These are phyloP conservation scores for Arabidopsis lyrata DNA, from an alignment of 441 rosid genomes.

Conservation along the genomic window DNA sequence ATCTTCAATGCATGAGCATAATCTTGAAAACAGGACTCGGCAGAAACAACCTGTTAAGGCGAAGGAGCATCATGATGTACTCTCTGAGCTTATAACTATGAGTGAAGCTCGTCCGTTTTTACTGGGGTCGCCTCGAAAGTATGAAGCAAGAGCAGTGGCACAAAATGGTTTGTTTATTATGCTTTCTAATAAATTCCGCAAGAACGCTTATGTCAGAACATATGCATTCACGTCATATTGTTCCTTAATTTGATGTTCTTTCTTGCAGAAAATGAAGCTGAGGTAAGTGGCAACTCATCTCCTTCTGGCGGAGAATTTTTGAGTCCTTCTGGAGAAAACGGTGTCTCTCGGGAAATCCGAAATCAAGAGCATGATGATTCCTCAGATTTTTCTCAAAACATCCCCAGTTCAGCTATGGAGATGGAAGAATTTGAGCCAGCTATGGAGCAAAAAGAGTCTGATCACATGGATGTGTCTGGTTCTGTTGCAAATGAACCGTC, in stretches of 20 bases:
- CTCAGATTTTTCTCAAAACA: conserved; percentile 14
- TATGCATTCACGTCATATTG: conserved; percentile 22
- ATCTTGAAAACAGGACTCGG: conserved; percentile 49
- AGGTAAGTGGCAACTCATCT: conserved; percentile 40
- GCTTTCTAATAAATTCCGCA: not conserved
- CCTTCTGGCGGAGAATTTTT: conserved; percentile 46
- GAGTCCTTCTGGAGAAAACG: conserved; percentile 40
- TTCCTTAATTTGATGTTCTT: conserved; percentile 29
- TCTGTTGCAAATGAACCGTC: conserved; percentile 37
- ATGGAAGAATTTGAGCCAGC: conserved; percentile 30
- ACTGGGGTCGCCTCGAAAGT: conserved; percentile 33
- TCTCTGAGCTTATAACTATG: conserved; percentile 52
- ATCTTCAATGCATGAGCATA: conserved; percentile 46
- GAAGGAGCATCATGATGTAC: conserved; percentile 36
- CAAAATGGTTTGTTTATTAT: conserved; percentile 21
- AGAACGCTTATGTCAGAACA: conserved; percentile 5
- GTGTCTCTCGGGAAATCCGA: conserved; percentile 27
- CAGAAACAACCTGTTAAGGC: conserved; percentile 24
- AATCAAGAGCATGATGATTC: conserved; percentile 36
- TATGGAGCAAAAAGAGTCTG: conserved; percentile 24
- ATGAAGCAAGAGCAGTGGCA: conserved; percentile 35
- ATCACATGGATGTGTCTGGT: conserved; percentile 35
- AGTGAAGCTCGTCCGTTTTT: conserved; percentile 52
- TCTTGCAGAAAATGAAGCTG: conserved; percentile 50
- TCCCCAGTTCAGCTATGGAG: conserved; percentile 9